These are phyloP conservation scores for Flaveria floridana DNA, from an alignment of 140 eudicot species.

Conservation along the genomic window DNA sequence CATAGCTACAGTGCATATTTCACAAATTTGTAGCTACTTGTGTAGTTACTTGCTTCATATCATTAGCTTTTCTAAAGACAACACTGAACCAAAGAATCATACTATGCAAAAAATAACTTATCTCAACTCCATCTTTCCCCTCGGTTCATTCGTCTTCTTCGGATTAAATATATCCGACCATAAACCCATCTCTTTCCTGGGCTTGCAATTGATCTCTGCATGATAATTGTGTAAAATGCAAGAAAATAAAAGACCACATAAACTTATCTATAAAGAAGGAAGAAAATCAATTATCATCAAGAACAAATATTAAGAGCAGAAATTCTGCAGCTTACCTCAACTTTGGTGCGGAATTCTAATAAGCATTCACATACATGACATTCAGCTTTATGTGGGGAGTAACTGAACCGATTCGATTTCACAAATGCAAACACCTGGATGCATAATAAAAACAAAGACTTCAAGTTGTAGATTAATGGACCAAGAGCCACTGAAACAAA, in stretches of 20 bases:
- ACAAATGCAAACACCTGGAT: constrained; percentile 92
- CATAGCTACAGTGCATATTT: constrained; percentile 25
- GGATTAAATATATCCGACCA: constrained; percentile 71
- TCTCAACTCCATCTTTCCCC: constrained; percentile 56
- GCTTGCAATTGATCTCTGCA: constrained; percentile 69
- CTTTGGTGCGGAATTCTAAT: constrained; percentile 82
- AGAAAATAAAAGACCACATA: neutral
- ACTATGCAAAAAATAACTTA: constrained; percentile 13
- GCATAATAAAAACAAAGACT: neutral
- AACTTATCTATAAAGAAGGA: neutral
- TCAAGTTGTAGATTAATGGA: constrained; percentile 9
- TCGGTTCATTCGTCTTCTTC: constrained; percentile 51
- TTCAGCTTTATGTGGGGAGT: constrained; percentile 71
- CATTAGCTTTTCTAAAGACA: constrained; percentile 19
- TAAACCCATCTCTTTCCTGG: constrained; percentile 73
- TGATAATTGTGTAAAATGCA: neutral
- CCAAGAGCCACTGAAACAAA: neutral
- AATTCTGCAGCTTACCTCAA: constrained; percentile 54
- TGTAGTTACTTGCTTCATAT: constrained; percentile 27
- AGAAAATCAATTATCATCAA: neutral
- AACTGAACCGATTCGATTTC: constrained; percentile 50
- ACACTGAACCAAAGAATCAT: constrained; percentile 30
- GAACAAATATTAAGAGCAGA: neutral
- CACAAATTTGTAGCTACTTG: constrained; percentile 26
- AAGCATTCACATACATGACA: constrained; percentile 89